Base-by-base conservation (phyloP, 2,329 filamentous ascomycete genomes). In the Xylaria sp. region DNA sequence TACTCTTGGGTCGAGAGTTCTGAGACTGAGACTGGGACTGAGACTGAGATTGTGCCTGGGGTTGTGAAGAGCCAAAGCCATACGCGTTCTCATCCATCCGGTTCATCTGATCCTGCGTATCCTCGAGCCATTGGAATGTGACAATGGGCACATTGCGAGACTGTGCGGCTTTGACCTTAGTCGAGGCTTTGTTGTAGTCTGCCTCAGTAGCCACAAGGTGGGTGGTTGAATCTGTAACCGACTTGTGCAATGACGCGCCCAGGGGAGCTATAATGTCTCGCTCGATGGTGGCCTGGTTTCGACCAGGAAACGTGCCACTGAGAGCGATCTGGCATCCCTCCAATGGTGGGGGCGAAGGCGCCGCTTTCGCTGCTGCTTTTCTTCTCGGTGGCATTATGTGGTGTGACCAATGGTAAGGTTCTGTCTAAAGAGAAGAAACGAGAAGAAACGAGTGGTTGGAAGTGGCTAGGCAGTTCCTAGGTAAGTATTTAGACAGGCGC, bases 111-210 rank as follows among this genome's bases (percentile, higher is more conserved):
- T 72, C 57, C 37, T 80, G 71, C 19, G 78, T 85, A n/a, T 85
- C 78, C 1, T 81, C 59, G n/a, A 86, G 71, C 88, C 88, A 91
- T 13, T 81, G 71, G 0, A 86, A 68, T 8, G 71, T 76, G 21
- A 91, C 78, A 42, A 90, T 76, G 2, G 77, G 76, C 11, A 88
- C 71, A 18, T 68, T 73, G 29, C 78, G 73, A 11, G 74, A 61
- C 8, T 74, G 67, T 4, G 78, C 81, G 16, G 79, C 69, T 61
- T 73, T 74, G 59, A 82, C 78, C 64, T 87, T 87, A 40, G 72
- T 66, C 0, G 78, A 77, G 1, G 70, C 69, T 41, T 76, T 79
- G 7, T 77, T 70, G 58, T 75, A 80, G 56, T 86, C 83, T 7
- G 74, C 71, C 7, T 79, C 71, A 0, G 77, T 82, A n/a, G 79